Evolutionary conservation across 2,329 filamentous ascomycete species (phyloP), one percentile per base, ranked within the genome.

Genomic region (Sclerotinia glacialis): DNA sequence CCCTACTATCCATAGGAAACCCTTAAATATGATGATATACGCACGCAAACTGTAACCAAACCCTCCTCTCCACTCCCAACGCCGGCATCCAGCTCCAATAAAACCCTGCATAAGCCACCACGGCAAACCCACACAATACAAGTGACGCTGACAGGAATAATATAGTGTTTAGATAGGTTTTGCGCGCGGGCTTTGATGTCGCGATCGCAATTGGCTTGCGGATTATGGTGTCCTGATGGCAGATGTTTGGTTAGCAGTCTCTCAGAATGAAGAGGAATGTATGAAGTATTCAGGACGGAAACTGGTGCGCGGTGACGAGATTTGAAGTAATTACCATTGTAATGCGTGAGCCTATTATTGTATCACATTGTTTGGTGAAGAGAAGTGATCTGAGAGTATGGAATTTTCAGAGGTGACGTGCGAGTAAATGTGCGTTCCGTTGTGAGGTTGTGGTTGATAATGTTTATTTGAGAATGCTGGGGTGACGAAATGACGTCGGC

Each of bases 71-170:
- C 68, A 90, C 81, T 65, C 86, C 85, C 70, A 88, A 84, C 63
- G 85, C 83, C 0, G 89, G 89, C 28, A 92, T 85, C 78, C 87
- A 90, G 69, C 82, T 83, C 77, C 83, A 82, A 79, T 91, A 91
- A 78, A 92, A 91, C 23, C 88, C 78, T 46, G 81, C 80, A 75
- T 91, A 91, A 44, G 87, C 86, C 49, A 85, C 74, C 8, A 83
- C 78, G 7, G 89, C 87, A 26, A 86, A 76, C 47, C 79, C 81
- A 53, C 89, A 78, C 61, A 91, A 82, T 50, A 84, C 70, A 21
- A 83, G 71, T 3, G 83, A 83, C 28, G 86, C 81, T 61, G 73
- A 71, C 53, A 72, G 59, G 50, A 78, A 74, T 28, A 79, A 73
- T 54, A 78, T 65, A 1, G 78, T 85, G 67, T 85, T 85, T 58